A percentile compares a stretch with the other conserved stretches of the same genome.
Evolutionary conservation across 1,284 basidiomycete genomes (phyloP).

Genomic region (Cutaneotrichosporon sp.): DNA sequence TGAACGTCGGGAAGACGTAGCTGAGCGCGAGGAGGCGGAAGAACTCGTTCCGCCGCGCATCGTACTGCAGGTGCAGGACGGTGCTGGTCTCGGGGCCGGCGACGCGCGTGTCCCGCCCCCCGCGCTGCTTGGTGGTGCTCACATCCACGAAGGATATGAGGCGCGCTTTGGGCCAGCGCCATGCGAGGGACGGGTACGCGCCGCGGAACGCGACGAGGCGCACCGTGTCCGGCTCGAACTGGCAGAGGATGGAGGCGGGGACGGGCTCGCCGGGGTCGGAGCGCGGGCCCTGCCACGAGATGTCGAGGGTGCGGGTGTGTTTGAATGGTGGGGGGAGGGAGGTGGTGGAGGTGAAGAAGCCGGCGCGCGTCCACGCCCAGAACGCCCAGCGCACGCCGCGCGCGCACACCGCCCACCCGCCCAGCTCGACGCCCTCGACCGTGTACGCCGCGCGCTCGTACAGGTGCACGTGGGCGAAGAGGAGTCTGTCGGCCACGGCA

Average conservation of each 20-base stretch:
- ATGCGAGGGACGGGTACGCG: not conserved
- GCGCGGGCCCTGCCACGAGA: not conserved
- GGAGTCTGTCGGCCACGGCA: not conserved
- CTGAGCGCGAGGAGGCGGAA: slow-evolving; percentile 1
- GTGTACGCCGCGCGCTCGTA: not conserved
- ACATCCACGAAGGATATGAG: slow-evolving; percentile 4
- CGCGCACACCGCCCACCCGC: not conserved
- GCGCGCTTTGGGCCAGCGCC: not conserved
- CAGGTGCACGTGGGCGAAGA: not conserved
- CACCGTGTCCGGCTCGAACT: not conserved
- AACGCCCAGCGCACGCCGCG: not conserved
- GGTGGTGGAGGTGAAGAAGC: not conserved
- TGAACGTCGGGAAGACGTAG: not conserved
- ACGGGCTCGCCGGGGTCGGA: not conserved
- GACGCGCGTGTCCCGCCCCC: not conserved
- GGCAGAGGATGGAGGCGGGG: not conserved
- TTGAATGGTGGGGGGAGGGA: not conserved
- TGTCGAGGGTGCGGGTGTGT: not conserved
- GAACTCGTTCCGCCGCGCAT: not conserved
- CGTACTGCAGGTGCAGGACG: not conserved
- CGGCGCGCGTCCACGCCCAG: not conserved
- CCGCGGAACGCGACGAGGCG: not conserved
- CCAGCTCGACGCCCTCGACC: not conserved
- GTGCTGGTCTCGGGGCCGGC: not conserved
- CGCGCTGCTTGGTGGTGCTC: not conserved